Evolutionary conservation across 768 basidiomycete species (phyloP).

Genomic region (Solioccasus polychromus): DNA sequence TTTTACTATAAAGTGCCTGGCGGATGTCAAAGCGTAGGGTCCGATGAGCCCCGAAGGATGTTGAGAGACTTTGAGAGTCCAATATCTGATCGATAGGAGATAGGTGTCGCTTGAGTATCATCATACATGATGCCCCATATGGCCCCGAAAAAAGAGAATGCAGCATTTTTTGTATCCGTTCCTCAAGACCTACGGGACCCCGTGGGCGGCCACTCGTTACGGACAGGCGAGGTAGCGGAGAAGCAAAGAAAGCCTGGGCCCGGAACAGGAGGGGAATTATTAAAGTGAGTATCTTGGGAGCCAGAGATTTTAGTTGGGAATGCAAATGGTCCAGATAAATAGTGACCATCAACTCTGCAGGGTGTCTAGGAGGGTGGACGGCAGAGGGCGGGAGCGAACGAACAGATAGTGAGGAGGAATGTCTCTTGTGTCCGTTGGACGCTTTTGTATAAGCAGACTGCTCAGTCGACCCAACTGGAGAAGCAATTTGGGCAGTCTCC

Average conservation of each 20-base stretch:
- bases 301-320: conserved; percentile 58
- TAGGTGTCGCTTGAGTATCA: conserved; percentile 57
- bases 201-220: conserved; percentile 40
- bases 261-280: conserved; percentile 77
- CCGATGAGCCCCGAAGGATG: conserved; percentile 58
- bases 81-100: conserved; percentile 33
- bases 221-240: conserved; percentile 67
- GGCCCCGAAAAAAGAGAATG: conserved; percentile 60
- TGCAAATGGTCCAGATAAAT: conserved; percentile 64
- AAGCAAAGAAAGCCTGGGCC: conserved; percentile 59
- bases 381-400: conserved; percentile 38
- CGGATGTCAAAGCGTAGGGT: conserved; percentile 64
- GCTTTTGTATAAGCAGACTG: conserved; percentile 22
- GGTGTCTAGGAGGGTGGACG: conserved; percentile 38
- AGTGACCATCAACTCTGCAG: conserved; percentile 60
- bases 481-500: conserved; percentile 19
- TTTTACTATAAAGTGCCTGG: conserved; percentile 53
- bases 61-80: conserved; percentile 31
- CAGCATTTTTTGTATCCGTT: conserved; percentile 54
- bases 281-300: conserved; percentile 47
- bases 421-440: conserved; percentile 49
- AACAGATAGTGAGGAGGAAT: conserved; percentile 59
- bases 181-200: conserved; percentile 41
- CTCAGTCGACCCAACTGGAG: conserved; percentile 32
- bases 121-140: conserved; percentile 62